A percentile compares a stretch with the other conserved stretches of the same genome.
These are phyloP conservation scores for Datisca glomerata DNA, from an alignment of 306 rosid genomes.

Conservation along the genomic window DNA sequence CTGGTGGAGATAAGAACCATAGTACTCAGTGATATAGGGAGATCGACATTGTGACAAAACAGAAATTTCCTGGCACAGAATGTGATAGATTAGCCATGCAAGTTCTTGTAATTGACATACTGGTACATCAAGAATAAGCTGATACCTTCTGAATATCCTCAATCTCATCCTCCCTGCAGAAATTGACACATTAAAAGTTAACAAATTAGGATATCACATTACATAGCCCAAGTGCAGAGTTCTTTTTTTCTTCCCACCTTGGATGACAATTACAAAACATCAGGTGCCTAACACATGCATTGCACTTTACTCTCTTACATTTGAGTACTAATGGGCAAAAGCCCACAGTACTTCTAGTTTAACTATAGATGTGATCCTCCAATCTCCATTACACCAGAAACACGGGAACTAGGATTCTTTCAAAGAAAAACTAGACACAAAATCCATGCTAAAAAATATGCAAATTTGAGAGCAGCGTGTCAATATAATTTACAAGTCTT, in stretches of 20 bases:
- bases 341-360: background rate
- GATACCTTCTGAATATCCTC: slow-evolving; percentile 96
- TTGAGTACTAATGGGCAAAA: slow-evolving; percentile 11
- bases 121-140: slow-evolving; percentile 13
- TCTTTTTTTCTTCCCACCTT: too few species aligned
- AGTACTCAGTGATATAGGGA: slow-evolving; percentile 88
- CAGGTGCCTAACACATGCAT: too few species aligned
- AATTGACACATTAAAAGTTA: slow-evolving; percentile 13
- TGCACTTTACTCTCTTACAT: too few species aligned
- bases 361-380: too few species aligned
- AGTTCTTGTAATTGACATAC: slow-evolving; percentile 7
- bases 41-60: slow-evolving; percentile 97
- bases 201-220: slow-evolving; percentile 9
- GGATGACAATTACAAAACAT: too few species aligned
- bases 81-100: slow-evolving; percentile 26
- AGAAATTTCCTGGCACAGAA: slow-evolving; percentile 85
- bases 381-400: too few species aligned
- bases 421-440: too few species aligned
- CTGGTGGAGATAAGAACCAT: slow-evolving; percentile 91
- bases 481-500: too few species aligned
- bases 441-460: too few species aligned
- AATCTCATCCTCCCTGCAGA: slow-evolving; percentile 91
- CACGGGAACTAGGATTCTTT: too few species aligned
- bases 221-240: too few species aligned
- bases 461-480: too few species aligned